Percentiles rank a stretch among this genome's conserved stretches.
Evolutionary conservation across 23 red algal species (phyloP).

Genomic region (Cyanidioschyzon merolae): DNA sequence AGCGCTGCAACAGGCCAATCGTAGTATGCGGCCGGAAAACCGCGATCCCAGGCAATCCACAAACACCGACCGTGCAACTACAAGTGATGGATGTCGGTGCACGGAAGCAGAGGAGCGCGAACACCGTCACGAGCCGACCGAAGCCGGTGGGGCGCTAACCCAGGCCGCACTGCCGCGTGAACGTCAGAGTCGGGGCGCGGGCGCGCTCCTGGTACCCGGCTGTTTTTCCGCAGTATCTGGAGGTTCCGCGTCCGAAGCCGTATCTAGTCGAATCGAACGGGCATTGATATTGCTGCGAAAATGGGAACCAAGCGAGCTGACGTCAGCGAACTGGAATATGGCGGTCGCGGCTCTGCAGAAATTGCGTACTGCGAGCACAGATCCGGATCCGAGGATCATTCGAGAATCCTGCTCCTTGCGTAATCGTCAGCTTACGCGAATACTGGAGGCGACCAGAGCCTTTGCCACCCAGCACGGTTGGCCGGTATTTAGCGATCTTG

Average conservation of each 20-base stretch:
- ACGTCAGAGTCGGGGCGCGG: too few relatives aligned
- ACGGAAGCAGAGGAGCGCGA: too few relatives aligned
- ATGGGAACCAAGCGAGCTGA: neutral
- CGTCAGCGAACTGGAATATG: neutral
- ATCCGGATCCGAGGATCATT: neutral
- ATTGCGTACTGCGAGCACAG: neutral
- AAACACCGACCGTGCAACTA: too few relatives aligned
- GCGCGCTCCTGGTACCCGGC: too few relatives aligned
- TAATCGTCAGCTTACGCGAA: neutral
- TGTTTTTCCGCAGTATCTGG: too few relatives aligned
- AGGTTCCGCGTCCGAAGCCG: neutral
- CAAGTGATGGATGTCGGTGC: too few relatives aligned
- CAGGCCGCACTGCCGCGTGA: too few relatives aligned
- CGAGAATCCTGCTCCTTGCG: neutral
- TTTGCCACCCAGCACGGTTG: neutral
- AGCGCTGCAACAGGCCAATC: conserved; percentile 32
- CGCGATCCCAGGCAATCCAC: too few relatives aligned
- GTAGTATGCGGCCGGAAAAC: too few relatives aligned
- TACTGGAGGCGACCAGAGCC: neutral
- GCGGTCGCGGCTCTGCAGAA: neutral
- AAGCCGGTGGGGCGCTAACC: too few relatives aligned
- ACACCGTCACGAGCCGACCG: too few relatives aligned
- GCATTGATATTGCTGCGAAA: neutral
- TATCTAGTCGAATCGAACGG: neutral
- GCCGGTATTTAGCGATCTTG: neutral